phyloP scores from a whole-genome alignment of 495 filamentous ascomycete genomes.

The Hypoxylon intermedium region DNA sequence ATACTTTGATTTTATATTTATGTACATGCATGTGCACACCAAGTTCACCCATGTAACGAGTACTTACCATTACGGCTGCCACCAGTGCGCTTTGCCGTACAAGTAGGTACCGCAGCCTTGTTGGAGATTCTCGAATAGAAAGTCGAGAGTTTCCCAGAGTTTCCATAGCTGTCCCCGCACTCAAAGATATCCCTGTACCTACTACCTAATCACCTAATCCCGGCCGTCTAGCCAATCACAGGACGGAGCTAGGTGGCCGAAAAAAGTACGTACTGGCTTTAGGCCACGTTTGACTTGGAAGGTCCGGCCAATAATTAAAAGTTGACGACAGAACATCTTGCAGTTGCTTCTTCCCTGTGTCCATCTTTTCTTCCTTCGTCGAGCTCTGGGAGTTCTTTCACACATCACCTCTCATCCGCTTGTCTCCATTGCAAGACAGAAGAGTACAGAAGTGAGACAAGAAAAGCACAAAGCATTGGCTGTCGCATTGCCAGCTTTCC shows the following conservation, averaged over 20 bases:
- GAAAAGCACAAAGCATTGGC: conserved; percentile 5
- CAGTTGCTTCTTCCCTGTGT: conserved; percentile 24
- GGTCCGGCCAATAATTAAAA: conserved; percentile 41
- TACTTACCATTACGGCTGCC: too few species aligned
- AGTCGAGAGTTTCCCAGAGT: conserved; percentile 20
- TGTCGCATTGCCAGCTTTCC: conserved; percentile 34
- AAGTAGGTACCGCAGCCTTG: conserved; percentile 3
- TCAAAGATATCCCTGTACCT: not conserved
- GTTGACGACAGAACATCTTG: conserved; percentile 29
- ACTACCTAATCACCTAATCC: conserved; percentile 17
- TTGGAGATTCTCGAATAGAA: not conserved
- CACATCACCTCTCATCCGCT: conserved; percentile 24
- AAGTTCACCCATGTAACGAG: too few species aligned
- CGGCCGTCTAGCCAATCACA: conserved; percentile 32
- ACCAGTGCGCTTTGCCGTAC: not conserved
- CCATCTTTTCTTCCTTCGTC: conserved; percentile 44
- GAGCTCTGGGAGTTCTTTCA: conserved; percentile 54
- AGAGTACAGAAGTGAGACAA: conserved; percentile 27
- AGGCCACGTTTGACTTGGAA: conserved; percentile 37
- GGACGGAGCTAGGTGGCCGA: conserved; percentile 17
- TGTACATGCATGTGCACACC: not conserved
- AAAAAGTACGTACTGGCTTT: conserved; percentile 41
- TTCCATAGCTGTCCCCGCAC: conserved; percentile 36
- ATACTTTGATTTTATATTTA: not conserved
- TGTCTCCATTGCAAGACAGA: conserved; percentile 32